These are phyloP conservation scores for Calophaca sinica DNA, from an alignment of 306 rosid species.

Conservation along the genomic window DNA sequence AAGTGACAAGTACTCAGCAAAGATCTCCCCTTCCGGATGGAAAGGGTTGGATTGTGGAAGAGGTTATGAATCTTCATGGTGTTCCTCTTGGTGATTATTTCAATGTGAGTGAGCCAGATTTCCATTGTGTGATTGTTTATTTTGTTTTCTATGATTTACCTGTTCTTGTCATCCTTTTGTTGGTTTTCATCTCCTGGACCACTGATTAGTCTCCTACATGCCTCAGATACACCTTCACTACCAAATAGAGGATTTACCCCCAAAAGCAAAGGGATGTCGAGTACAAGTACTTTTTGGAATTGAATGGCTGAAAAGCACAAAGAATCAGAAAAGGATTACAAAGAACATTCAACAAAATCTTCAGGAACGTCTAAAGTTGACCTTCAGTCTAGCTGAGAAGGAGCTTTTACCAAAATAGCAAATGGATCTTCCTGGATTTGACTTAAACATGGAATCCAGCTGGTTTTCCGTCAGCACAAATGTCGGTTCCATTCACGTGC, in stretches of 20 bases:
- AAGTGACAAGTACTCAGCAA: constrained; percentile 88
- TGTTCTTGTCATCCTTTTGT: constrained; percentile 21
- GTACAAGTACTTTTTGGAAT: constrained; percentile 77
- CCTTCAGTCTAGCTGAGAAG: constrained; percentile 71
- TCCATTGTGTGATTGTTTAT: constrained; percentile 39
- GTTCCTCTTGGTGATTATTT: constrained; percentile 91
- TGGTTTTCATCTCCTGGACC: constrained; percentile 40
- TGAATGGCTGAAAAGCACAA: constrained; percentile 91
- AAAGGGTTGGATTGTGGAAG: constrained; percentile 92
- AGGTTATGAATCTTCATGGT: constrained; percentile 84
- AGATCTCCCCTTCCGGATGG: constrained; percentile 62
- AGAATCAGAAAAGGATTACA: constrained; percentile 83
- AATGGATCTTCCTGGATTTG: constrained; percentile 43
- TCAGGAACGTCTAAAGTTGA: constrained; percentile 57
- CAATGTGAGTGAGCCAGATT: constrained; percentile 62
- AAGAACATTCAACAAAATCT: constrained; percentile 74
- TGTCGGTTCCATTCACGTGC: constrained; percentile 31
- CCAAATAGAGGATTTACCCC: constrained; percentile 84
- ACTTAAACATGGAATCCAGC: constrained; percentile 41
- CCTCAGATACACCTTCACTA: constrained; percentile 86
- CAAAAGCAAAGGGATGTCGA: constrained; percentile 73
- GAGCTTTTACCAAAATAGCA: constrained; percentile 64
- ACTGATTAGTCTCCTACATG: constrained; percentile 37
- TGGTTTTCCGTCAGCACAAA: constrained; percentile 17
- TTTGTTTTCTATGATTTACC: constrained; percentile 22